phyloP scores from a whole-genome alignment of 805 yeast genomes.

The Candida koratica region DNA sequence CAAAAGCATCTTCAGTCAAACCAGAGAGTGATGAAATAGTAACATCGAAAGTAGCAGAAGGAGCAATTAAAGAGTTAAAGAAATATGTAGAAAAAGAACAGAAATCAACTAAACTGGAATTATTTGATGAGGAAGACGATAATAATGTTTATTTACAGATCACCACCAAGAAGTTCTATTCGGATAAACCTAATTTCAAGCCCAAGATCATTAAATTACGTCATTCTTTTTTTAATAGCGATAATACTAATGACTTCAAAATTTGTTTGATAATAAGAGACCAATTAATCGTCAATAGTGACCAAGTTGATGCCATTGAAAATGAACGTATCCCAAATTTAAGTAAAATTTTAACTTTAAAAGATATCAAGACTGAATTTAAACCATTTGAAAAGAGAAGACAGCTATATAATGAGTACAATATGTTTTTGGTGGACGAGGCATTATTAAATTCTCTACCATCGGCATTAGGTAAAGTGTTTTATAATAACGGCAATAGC shows the following conservation, averaged over 20 bases:
- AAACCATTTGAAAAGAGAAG: constrained; percentile 88
- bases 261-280: constrained; percentile 73
- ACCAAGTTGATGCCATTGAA: constrained; percentile 45
- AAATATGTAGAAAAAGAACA: constrained; percentile 47
- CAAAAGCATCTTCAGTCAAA: background rate
- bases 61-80: constrained; percentile 63
- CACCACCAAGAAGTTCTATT: constrained; percentile 61
- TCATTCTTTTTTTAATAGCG: constrained; percentile 41
- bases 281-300: constrained; percentile 41
- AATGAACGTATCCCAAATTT: constrained; percentile 43
- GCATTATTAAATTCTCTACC: constrained; percentile 78
- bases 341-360: constrained; percentile 59
- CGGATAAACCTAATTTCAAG: constrained; percentile 56
- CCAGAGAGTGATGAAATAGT: constrained; percentile 10
- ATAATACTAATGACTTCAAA: constrained; percentile 39
- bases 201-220: constrained; percentile 47
- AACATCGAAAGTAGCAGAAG: constrained; percentile 23
- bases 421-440: constrained; percentile 82
- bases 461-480: constrained; percentile 73
- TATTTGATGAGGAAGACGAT: constrained; percentile 45
- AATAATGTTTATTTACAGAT: constrained; percentile 57
- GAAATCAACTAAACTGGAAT: constrained; percentile 40
- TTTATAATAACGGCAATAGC: constrained; percentile 46
- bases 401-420: constrained; percentile 62
- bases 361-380: constrained; percentile 77